These are phyloP conservation scores for Azolla pinnata DNA, from an alignment of 75 land plant species.

Conservation along the genomic window DNA sequence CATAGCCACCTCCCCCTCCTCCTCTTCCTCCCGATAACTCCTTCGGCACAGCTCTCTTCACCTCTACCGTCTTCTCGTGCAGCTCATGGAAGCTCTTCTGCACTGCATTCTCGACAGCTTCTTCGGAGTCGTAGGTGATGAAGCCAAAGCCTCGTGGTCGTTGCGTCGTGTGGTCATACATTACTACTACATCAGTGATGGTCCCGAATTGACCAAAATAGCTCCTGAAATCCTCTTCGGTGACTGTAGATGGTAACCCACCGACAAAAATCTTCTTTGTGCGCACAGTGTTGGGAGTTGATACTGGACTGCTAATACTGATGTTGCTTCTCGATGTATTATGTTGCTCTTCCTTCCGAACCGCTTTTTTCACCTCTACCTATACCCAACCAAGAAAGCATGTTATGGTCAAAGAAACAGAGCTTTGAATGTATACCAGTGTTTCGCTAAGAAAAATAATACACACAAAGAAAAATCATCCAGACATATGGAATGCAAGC, in stretches of 20 bases:
- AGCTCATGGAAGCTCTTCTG: conserved; percentile 35
- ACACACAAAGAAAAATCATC: too few species aligned
- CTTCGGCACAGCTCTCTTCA: conserved; percentile 28
- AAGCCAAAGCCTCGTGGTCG: conserved; percentile 38
- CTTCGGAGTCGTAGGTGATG: conserved; percentile 37
- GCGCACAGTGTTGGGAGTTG: background rate
- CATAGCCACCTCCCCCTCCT: conserved; percentile 18
- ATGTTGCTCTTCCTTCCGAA: conserved; percentile 71
- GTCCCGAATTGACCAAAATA: conserved; percentile 42
- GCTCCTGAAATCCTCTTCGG: conserved; percentile 39
- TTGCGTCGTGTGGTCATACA: conserved; percentile 39
- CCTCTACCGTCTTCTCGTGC: conserved; percentile 35
- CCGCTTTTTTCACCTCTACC: conserved; percentile 75
- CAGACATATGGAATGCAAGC: too few species aligned
- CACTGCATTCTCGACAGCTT: conserved; percentile 35
- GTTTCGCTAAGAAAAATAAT: too few species aligned
- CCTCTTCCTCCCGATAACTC: conserved; percentile 19
- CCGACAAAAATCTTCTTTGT: conserved; percentile 42
- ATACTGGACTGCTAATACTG: background rate
- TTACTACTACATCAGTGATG: conserved; percentile 38
- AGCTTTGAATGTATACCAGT: too few species aligned
- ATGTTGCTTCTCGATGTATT: conserved; percentile 24
- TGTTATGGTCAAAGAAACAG: too few species aligned
- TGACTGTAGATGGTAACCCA: conserved; percentile 28
- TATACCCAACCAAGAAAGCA: too few species aligned